Percentiles rank a stretch among this genome's conserved stretches.
Evolutionary conservation across 305 asterid genomes (phyloP).

Genomic region (Caryopteris hybrid): DNA sequence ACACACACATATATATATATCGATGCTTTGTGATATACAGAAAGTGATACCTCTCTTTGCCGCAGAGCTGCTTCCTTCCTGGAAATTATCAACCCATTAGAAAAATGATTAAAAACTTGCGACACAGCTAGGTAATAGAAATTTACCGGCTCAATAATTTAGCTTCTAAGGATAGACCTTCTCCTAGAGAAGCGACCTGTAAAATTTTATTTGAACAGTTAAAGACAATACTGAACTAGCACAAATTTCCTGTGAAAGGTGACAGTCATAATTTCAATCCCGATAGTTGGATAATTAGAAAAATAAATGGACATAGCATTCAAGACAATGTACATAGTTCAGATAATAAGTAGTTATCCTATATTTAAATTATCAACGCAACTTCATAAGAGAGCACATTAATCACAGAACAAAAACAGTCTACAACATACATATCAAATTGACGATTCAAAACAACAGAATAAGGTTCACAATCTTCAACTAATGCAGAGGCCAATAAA

Average conservation of each 20-base stretch:
- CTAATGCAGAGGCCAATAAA: background rate
- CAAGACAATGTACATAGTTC: background rate
- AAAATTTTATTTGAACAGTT: slow-evolving; percentile 12
- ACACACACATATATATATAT: no score
- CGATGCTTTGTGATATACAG: background rate
- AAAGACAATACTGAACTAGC: slow-evolving; percentile 12
- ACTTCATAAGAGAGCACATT: slow-evolving; percentile 10
- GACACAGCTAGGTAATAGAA: slow-evolving; percentile 16
- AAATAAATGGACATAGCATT: background rate
- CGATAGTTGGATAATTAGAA: background rate
- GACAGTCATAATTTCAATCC: background rate
- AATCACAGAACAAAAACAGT: background rate
- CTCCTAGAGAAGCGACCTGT: slow-evolving; percentile 97
- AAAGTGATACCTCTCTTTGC: slow-evolving; percentile 75
- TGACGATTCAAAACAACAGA: slow-evolving; percentile 11
- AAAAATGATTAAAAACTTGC: slow-evolving; percentile 17
- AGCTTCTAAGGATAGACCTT: slow-evolving; percentile 97
- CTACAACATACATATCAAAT: slow-evolving; percentile 2
- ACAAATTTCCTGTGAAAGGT: slow-evolving; percentile 16
- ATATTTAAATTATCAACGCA: slow-evolving; percentile 3
- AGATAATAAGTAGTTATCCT: background rate
- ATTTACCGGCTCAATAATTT: slow-evolving; percentile 79
- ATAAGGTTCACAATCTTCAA: background rate
- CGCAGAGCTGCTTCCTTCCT: slow-evolving; percentile 99
- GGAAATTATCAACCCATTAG: slow-evolving; percentile 46